A percentile compares a stretch with the other conserved stretches of the same genome.
These are phyloP conservation scores for Ettlia oleoabundans DNA, from an alignment of 139 green algal genomes.

Conservation along the genomic window DNA sequence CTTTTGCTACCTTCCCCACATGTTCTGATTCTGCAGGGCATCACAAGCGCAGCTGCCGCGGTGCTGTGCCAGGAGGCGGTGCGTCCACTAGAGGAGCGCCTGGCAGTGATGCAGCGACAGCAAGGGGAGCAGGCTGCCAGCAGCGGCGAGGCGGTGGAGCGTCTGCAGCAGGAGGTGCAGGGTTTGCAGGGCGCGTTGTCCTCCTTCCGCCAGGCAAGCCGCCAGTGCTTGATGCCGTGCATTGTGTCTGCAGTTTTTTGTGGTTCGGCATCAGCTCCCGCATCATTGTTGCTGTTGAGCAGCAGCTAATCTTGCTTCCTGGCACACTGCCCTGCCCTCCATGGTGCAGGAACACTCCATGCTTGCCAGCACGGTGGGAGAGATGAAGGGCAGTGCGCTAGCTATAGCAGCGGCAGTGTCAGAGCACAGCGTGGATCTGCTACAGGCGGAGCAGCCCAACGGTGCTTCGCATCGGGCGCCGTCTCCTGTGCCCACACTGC, in stretches of 20 bases:
- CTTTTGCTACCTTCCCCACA: too few relatives aligned
- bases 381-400: background rate
- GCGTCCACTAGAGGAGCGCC: background rate
- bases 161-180: background rate
- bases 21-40: background rate
- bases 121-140: background rate
- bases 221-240: background rate
- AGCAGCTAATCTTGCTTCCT: background rate
- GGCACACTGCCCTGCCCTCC: background rate
- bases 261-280: too few relatives aligned
- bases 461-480: too few relatives aligned
- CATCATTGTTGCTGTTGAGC: too few relatives aligned
- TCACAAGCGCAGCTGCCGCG: background rate
- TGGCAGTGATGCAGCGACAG: background rate
- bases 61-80: background rate
- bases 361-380: background rate
- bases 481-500: background rate
- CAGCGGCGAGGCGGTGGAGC: background rate
- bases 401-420: slow-evolving; percentile 18
- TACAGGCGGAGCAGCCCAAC: background rate
- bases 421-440: background rate
- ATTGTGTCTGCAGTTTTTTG: background rate
- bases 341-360: background rate
- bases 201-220: background rate
- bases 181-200: background rate